Conservation (phyloP, 306 rosid genomes). For the Quercus alba region DNA sequence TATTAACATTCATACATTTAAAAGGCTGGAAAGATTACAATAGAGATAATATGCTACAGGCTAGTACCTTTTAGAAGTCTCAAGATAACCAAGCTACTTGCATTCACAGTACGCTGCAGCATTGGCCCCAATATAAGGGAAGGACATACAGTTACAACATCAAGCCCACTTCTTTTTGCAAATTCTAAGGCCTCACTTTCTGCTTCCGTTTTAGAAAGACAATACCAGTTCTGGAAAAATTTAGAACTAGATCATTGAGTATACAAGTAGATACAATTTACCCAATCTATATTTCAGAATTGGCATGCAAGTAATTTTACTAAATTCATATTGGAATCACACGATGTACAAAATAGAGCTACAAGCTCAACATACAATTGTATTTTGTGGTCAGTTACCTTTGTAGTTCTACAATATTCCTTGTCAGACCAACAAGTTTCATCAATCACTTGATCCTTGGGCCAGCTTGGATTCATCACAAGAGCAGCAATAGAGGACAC, state of each 20-base stretch:
- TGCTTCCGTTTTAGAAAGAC: slow-evolving; percentile 69
- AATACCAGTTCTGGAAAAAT: slow-evolving; percentile 73
- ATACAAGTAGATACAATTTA: neutral
- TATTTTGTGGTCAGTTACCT: slow-evolving; percentile 15
- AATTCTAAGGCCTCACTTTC: slow-evolving; percentile 62
- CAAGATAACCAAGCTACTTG: slow-evolving; percentile 55
- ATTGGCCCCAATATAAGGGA: slow-evolving; percentile 50
- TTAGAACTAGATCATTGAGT: neutral
- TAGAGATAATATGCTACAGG: neutral
- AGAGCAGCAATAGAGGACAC: slow-evolving; percentile 41
- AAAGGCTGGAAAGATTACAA: neutral
- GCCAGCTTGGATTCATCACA: slow-evolving; percentile 31
- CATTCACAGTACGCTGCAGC: slow-evolving; percentile 54
- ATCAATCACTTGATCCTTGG: slow-evolving; percentile 29
- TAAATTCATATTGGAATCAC: neutral
- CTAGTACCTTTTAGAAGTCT: slow-evolving; percentile 48
- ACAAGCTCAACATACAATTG: neutral
- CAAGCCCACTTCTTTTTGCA: slow-evolving; percentile 46
- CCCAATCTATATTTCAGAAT: no score
- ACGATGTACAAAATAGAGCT: neutral
- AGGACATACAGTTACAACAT: slow-evolving; percentile 57
- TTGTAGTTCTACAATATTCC: slow-evolving; percentile 34
- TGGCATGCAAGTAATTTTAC: no score
- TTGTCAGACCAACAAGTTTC: slow-evolving; percentile 48
- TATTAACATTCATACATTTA: no score